Percentiles rank a stretch among this genome's conserved stretches.
Conservation (phyloP, 441 rosid genomes). For the Pelargonium fulgidum region DNA sequence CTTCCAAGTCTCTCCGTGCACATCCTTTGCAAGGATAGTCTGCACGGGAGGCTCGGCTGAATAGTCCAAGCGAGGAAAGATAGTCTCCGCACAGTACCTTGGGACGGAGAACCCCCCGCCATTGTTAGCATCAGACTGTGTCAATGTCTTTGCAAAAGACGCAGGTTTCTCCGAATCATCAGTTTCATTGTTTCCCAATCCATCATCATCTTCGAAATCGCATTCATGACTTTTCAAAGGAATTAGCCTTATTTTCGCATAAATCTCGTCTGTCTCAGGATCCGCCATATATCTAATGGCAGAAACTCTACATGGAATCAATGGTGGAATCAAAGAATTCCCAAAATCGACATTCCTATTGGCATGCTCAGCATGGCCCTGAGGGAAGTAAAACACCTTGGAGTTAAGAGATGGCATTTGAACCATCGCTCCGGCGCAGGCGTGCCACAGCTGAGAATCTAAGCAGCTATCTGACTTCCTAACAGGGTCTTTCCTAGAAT, state of each 20-base stretch:
- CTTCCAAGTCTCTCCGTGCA: slow-evolving; percentile 83
- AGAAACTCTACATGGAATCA: slow-evolving; percentile 56
- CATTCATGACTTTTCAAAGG: slow-evolving; percentile 45
- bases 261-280: slow-evolving; percentile 80
- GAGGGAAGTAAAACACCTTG: slow-evolving; percentile 80
- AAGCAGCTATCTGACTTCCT: slow-evolving; percentile 45
- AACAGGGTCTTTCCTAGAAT: neutral
- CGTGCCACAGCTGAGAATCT: slow-evolving; percentile 97
- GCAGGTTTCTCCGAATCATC: slow-evolving; percentile 57
- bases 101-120: slow-evolving; percentile 99
- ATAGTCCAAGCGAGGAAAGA: slow-evolving; percentile 78
- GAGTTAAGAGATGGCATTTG: slow-evolving; percentile 75
- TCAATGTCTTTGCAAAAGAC: slow-evolving; percentile 87
- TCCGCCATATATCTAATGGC: slow-evolving; percentile 77
- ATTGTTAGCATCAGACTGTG: slow-evolving; percentile 40
- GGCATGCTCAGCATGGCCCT: slow-evolving; percentile 92
- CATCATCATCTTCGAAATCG: slow-evolving; percentile 33
- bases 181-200: slow-evolving; percentile 22
- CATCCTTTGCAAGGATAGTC: slow-evolving; percentile 81
- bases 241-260: slow-evolving; percentile 52
- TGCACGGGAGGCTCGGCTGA: slow-evolving; percentile 92
- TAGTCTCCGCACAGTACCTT: slow-evolving; percentile 89
- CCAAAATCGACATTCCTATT: slow-evolving; percentile 53
- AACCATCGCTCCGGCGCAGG: slow-evolving; percentile 94
- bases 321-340: slow-evolving; percentile 42